Base-by-base conservation (phyloP, 306 rosid species). In the Calophaca sinica region DNA sequence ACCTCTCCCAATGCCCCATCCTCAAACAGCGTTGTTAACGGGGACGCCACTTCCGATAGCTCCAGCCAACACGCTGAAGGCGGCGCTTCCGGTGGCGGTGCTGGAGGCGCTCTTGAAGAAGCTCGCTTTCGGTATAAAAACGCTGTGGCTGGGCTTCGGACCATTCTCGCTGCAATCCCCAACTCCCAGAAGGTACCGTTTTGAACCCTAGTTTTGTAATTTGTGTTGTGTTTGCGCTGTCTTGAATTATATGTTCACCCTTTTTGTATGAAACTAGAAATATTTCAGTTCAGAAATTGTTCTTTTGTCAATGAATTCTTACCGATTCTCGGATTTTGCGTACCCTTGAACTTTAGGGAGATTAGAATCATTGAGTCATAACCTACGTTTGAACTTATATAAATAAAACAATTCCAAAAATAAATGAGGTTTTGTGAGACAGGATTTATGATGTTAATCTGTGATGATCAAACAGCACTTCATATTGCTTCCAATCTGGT, bases 101-200 rank as follows among this genome's bases (percentile, higher is more conserved):
- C 86, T 9, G 86, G 91, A 4, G 96, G 97, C 26, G 98, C 97
- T 8, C 97, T 92, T 31, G 99, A 86, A 52, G 99, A 90, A 54
- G 97, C 98, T 45, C 89, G 92, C 9, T 64, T 74, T 55, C 93
- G 97, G 26, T 96, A 90, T 20, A 96, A 87, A 79, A 90, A 66
- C 9, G 91, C 99, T 0, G 91, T 96, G 7, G 81, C 90, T 70
- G 83, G 88, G 3, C 96, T 96, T 52, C 89, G 97, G 20, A 71
- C 83, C 8, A 70, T 90, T 84, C 88, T 96, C 70, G 68, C 88
- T 4, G 90, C 92, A 29, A 90, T 96, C 52, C 98, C 98, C 9
- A 84, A 49, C 68, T 90, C 97, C 26, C 89, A 77, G 9, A 94
- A 85, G 90, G 99, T 94, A 52, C 41, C 0, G 2, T 74, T 41